Evolutionary conservation across 805 yeast genomes (phyloP), one percentile per base, ranked within the genome.

Genomic region (Candida odintsovae): DNA sequence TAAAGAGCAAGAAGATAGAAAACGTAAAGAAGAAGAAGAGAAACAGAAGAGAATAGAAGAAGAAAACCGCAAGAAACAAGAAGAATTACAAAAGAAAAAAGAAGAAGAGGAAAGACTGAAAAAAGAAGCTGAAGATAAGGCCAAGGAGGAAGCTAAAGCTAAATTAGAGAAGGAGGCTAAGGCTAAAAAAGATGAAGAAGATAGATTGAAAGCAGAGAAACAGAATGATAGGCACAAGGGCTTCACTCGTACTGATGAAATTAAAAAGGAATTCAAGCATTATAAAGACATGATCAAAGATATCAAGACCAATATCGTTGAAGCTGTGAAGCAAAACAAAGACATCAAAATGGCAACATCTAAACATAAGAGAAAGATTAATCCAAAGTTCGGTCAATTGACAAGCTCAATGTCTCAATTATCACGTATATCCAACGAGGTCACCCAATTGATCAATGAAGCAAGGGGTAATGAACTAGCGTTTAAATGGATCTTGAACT

Each of bases 341-440:
- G 76, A 69, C 26, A 58, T 77, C 33, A 83, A 82, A 55, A 77
- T 75, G 41, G 60, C 64, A n/a, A 73, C 82, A 31, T 72, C 76
- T 18, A 73, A 75, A n/a, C 74, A 80, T 46, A 84, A 83, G 59
- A 71, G 97, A 42, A 80, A 82, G 56, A 79, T 94, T 54, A 88
- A 88, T 59, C 94, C 97, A 6, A 86, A 84, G 60, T 81, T 94
- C 54, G 98, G 99, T 12, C 98, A 94, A 67, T 70, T 94, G 50
- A 89, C 97, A 2, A 83, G 81, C 58, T 81, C 90, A 44, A 65
- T 61, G 44, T 40, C 64, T 3, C 96, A 94, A 59, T 69, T 90
- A 38, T 59, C 63, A 1, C 63, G 66, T 16, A 72, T 86, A 38
- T 69, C 74, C 2, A 49, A 54, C 6, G 89, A 82, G 41, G 66